Conservation (phyloP, 495 filamentous ascomycete genomes). For the Podospora australis region DNA sequence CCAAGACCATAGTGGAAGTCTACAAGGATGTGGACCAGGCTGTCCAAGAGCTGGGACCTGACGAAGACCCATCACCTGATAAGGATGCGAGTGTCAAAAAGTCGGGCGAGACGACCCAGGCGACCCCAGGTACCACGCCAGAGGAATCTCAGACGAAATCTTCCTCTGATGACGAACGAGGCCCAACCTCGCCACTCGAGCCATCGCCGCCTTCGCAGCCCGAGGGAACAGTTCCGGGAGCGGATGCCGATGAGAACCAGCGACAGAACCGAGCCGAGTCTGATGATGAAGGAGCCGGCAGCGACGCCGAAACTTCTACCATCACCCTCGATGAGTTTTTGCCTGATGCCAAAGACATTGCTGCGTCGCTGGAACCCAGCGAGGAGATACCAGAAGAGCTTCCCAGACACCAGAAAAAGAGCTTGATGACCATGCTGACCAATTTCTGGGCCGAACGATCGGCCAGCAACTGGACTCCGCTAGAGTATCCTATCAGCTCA, state of each 20-base stretch:
- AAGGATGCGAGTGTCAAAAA: conserved; percentile 17
- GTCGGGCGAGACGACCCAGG: conserved; percentile 3
- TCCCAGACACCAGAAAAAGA: conserved; percentile 84
- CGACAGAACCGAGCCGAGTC: conserved; percentile 51
- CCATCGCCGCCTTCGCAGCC: conserved; percentile 21
- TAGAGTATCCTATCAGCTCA: conserved; percentile 86
- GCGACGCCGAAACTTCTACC: conserved; percentile 58
- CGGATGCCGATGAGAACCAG: conserved; percentile 44
- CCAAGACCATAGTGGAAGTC: conserved; percentile 91
- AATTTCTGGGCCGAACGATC: conserved; percentile 99
- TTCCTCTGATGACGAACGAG: conserved; percentile 12
- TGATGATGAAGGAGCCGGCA: conserved; percentile 64
- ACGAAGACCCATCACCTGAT: conserved; percentile 47
- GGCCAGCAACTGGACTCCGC: conserved; percentile 86
- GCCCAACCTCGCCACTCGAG: conserved; percentile 11
- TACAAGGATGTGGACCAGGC: conserved; percentile 90
- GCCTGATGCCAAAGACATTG: conserved; percentile 45
- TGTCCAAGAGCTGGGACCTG: conserved; percentile 75
- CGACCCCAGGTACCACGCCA: conserved; percentile 22
- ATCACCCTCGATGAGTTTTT: conserved; percentile 54
- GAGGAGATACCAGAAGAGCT: conserved; percentile 65
- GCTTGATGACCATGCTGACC: conserved; percentile 86
- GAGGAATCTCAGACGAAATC: conserved; percentile 25
- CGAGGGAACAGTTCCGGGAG: conserved; percentile 39
- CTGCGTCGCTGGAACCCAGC: conserved; percentile 58